Base-by-base conservation (phyloP, 345 rosid genomes). In the Cardamine chenopodiifolia region DNA sequence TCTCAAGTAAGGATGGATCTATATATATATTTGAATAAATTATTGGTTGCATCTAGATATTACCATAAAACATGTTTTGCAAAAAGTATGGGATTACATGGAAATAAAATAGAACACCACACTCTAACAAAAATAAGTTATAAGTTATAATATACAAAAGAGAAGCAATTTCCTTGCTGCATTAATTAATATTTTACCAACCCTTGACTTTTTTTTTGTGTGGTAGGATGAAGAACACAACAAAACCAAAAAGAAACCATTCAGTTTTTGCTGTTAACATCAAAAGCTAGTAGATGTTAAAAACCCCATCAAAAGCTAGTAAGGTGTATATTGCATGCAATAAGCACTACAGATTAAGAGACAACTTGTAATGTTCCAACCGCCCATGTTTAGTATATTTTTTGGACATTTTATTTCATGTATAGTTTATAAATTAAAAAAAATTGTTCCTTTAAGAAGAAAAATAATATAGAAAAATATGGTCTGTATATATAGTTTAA, bases 151-250 rank as follows among this genome's bases (percentile, higher is more conserved):
- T 44, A 44, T 17, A 34, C 52, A n/a, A 64, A 56, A 45, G 58
- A 50, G 48, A 75, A 69, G 70, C 42, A 62, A 69, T 23, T 69
- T 69, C 12, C 34, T 62, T 69, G 70, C 50, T 29, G 44, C 75
- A 54, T 62, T 69, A 50, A 75, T 50, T 69, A 49, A 39, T 69
- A 68, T 54, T 34, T 58, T 62, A 76, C 79, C 69, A 62, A 69
- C 65, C 52, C 70, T 69, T 76, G 70, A 62, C 70, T 23, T 76
- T 59, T 59, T 26, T 58, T 32, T 40, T 44, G 8, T 60, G 68
- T 49, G 63, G 73, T 60, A 20, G 55, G 48, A 68, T 52, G 28
- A 60, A 52, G 73, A 75, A 61, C 63, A 60, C 54, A 75, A 52
- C 79, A 68, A 75, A 75, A 39, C 22, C 35, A 68, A 68, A n/a